Conservation (phyloP, 495 filamentous ascomycete species). For the Copromyces sp. region DNA sequence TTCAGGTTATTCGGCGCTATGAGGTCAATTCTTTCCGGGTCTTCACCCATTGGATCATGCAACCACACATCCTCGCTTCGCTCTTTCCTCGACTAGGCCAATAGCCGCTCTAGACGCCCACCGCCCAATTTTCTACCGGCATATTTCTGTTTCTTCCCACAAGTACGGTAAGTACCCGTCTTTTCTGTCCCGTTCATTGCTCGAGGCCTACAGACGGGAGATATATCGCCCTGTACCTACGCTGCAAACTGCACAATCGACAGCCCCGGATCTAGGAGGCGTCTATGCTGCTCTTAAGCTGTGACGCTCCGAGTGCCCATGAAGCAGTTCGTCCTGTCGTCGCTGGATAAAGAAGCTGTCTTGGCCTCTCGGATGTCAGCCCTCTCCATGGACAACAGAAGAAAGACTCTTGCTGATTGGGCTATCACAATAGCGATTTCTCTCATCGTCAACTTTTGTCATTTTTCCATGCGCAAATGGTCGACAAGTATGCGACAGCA, state of each 20-base stretch:
- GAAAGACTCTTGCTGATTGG: not conserved
- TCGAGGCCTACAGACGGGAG: not conserved
- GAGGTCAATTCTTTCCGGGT: not conserved
- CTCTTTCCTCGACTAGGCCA: not conserved
- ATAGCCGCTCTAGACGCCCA: not conserved
- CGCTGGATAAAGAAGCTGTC: not conserved
- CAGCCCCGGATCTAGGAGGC: not conserved
- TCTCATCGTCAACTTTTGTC: not conserved
- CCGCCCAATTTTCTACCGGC: not conserved
- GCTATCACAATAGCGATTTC: not conserved
- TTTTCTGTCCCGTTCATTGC: not conserved
- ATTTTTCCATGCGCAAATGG: not conserved
- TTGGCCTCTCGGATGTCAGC: not conserved
- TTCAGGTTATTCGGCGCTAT: not conserved
- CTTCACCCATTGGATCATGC: not conserved
- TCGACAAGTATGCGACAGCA: not conserved
- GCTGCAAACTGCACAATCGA: not conserved
- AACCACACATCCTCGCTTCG: not conserved
- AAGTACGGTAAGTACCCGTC: not conserved
- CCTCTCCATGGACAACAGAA: not conserved
- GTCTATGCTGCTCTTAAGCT: not conserved
- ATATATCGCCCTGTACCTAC: not conserved
- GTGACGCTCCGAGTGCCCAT: not conserved
- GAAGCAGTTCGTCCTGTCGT: not conserved
- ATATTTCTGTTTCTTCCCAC: not conserved